These are phyloP conservation scores for Phytopythium vexans DNA, from an alignment of 352 stramenopile species.

Conservation along the genomic window DNA sequence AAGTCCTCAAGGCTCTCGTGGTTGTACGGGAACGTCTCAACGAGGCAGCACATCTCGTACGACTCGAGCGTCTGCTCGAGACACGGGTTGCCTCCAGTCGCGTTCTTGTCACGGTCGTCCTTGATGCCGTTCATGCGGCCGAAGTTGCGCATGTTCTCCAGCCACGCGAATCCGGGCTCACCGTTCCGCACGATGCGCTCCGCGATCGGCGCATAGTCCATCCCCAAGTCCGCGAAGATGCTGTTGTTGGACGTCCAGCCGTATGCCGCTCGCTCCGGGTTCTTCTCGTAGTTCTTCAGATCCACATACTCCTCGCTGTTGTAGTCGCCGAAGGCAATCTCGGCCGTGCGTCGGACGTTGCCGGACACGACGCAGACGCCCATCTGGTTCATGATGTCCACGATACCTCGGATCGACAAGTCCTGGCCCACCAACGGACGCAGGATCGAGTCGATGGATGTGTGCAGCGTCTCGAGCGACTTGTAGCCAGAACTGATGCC, in stretches of 20 bases:
- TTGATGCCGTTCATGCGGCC: slow-evolving; percentile 85
- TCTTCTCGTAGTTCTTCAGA: slow-evolving; percentile 90
- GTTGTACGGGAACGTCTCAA: slow-evolving; percentile 91
- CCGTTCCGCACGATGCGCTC: slow-evolving; percentile 86
- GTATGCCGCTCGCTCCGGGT: slow-evolving; percentile 83
- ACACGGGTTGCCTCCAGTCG: slow-evolving; percentile 89
- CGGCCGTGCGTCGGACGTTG: slow-evolving; percentile 91
- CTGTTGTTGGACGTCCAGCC: slow-evolving; percentile 95
- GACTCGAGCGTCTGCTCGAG: slow-evolving; percentile 91
- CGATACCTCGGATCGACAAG: slow-evolving; percentile 76
- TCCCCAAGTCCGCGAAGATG: slow-evolving; percentile 90
- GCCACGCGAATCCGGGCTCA: slow-evolving; percentile 93
- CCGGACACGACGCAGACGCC: slow-evolving; percentile 89
- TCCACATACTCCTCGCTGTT: slow-evolving; percentile 85
- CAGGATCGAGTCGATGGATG: slow-evolving; percentile 54
- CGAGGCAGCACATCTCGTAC: slow-evolving; percentile 94
- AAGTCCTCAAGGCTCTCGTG: slow-evolving; percentile 89
- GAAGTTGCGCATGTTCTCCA: slow-evolving; percentile 92
- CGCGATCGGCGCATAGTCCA: slow-evolving; percentile 89
- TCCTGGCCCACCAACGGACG: slow-evolving; percentile 37
- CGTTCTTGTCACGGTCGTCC: slow-evolving; percentile 81
- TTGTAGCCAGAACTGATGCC: slow-evolving; percentile 84
- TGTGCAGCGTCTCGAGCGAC: slow-evolving; percentile 74
- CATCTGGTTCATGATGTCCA: slow-evolving; percentile 93
- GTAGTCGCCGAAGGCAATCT: slow-evolving; percentile 93